Evolutionary conservation across 768 basidiomycete genomes (phyloP), one percentile per base, ranked within the genome.

Genomic region (Termitomyces sp.): DNA sequence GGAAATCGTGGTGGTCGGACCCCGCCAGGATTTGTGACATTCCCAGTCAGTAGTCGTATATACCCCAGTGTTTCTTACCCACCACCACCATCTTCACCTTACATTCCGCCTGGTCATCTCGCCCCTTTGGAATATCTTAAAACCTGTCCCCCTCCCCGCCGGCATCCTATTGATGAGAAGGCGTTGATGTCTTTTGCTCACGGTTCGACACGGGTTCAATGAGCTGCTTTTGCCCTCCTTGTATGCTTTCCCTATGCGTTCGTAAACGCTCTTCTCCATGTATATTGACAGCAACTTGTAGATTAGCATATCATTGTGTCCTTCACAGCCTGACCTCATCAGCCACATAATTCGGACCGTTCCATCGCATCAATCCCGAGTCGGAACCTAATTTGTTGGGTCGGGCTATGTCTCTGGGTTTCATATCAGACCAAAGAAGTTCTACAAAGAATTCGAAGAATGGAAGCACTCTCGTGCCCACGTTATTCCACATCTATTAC

Each of bases 131-230:
- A 81, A 30, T 88, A 86, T 66, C 76, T 88, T 19, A 76, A 81
- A 66, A 81, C 75, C 25, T 76, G 80, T 12, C 77, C 85, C 17
- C 84, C 83, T 16, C 79, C 78, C 17, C 79, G 80, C 52, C 80
- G 88, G 46, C 88, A 89, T 66, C 84, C 85, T 3, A 67, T 86
- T 52, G 88, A 90, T 64, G 86, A 89, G 67, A 79, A 82, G 65
- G 83, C 84, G 6, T 72, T 90, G 49, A 86, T 86, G 76, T 79
- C 80, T 1, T 80, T 86, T 59, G 69, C 76, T 27, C 63, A 64
- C 56, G 68, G 63, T 40, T 46, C 52, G 11, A 23, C 41, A 25
- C 58, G 56, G 61, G 45, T 59, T 6, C 30, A 44, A 25, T 63
- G 54, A 53, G 27, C 17, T 14, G 17, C 14, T 21, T 39, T 28